Evolutionary conservation across 164 flowering plant genomes (phyloP), one percentile per base, ranked within the genome.

Genomic region (Annona cherimola): DNA sequence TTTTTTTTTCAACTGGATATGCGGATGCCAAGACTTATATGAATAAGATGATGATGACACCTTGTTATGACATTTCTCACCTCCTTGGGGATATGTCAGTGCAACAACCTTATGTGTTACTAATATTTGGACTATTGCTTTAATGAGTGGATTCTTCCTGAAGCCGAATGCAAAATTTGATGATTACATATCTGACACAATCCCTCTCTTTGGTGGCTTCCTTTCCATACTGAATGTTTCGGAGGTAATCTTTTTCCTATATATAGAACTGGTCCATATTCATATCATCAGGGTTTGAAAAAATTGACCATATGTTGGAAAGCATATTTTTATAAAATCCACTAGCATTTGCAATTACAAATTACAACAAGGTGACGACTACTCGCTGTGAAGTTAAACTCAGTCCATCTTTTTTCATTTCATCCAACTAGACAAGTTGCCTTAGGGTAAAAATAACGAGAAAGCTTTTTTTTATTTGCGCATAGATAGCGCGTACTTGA

Each of bases 361-460:
- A 1, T 26, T 26, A 26, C 35, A 26, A 26, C 35, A 26, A 86
- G 98, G 83, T 89, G 63, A 89, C 94, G 7, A 97, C 98, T 67
- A 87, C 93, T 69, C 86, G 88, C 1, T 88, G 86, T 84, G 97
- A 45, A 92, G 97, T 14, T 94, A 92, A 78, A 92, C 92, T 39
- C 86, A 26, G 35, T 26, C 35, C 35, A 26, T 26, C 35, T 26
- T 26, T 26, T 26, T 26, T 26, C 35, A 26, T 94, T 45, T 97
- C 98, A 65, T 94, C 98, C 16, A 92, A 86, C 72, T 94, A 97
- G 98, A 94, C 98, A 1, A 97, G 98, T 39, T 92, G 96, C 81
- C 80, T 94, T 46, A 97, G 98, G 63, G 97, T 94, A 64, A 89
- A 90, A 80, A 94, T 14, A 92, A 89, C 69, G 90, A 90, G 79